Conservation (phyloP, 805 yeast species). For the Yamadazyma olivae region DNA sequence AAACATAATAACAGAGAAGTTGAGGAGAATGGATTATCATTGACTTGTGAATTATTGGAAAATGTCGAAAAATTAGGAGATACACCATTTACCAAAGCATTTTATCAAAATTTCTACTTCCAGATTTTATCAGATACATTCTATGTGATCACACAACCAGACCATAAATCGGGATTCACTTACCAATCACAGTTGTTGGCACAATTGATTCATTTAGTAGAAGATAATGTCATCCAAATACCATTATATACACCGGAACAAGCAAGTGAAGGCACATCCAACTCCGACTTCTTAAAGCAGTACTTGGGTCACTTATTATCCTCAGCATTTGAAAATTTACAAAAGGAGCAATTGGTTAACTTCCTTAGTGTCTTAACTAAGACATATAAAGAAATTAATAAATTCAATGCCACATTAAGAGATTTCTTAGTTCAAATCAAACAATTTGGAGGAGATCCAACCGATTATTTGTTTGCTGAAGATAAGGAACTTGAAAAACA, state of each 20-base stretch:
- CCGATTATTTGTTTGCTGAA: slow-evolving; percentile 92
- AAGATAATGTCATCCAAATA: slow-evolving; percentile 65
- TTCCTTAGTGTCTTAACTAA: slow-evolving; percentile 76
- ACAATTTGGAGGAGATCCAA: slow-evolving; percentile 92
- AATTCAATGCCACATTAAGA: slow-evolving; percentile 81
- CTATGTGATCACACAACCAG: slow-evolving; percentile 91
- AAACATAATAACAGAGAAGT: slow-evolving; percentile 97
- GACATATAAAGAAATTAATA: slow-evolving; percentile 67
- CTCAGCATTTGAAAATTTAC: slow-evolving; percentile 90
- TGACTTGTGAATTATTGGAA: slow-evolving; percentile 77
- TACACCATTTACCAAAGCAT: slow-evolving; percentile 74
- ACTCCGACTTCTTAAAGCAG: slow-evolving; percentile 72
- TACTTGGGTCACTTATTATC: slow-evolving; percentile 78
- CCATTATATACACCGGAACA: slow-evolving; percentile 80
- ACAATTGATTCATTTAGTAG: slow-evolving; percentile 78
- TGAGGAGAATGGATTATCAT: slow-evolving; percentile 83
- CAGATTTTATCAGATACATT: slow-evolving; percentile 89
- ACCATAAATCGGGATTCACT: slow-evolving; percentile 94
- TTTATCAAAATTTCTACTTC: slow-evolving; percentile 85
- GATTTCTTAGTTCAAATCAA: slow-evolving; percentile 96
- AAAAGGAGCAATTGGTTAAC: slow-evolving; percentile 74
- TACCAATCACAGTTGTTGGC: slow-evolving; percentile 83
- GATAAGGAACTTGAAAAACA: slow-evolving; percentile 76
- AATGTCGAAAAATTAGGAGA: slow-evolving; percentile 79
- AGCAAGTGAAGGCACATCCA: slow-evolving; percentile 83